phyloP scores from a whole-genome alignment of 106 monocot species.

The Dendrobium chrysotoxum region DNA sequence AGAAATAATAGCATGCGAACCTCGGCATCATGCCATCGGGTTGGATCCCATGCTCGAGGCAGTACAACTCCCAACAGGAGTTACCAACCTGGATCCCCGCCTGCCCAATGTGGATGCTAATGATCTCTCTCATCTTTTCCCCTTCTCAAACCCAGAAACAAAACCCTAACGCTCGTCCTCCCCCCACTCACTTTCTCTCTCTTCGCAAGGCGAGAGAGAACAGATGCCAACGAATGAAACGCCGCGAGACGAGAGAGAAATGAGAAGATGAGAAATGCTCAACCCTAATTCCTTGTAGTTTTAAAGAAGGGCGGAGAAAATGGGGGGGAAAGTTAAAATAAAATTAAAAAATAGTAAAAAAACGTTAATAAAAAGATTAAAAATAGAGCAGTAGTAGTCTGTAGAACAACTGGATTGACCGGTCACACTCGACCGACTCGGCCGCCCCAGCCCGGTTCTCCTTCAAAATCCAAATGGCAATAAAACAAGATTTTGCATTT shows the following conservation, averaged over 20 bases:
- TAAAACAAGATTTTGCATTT: too few species aligned
- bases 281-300: not conserved
- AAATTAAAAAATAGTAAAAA: slow-evolving; percentile 1
- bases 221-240: not conserved
- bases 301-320: not conserved
- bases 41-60: slow-evolving; percentile 79
- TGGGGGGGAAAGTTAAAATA: not conserved
- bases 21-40: slow-evolving; percentile 75
- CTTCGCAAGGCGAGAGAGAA: not conserved
- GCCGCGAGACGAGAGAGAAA: not conserved
- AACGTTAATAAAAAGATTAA: not conserved
- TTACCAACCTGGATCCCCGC: slow-evolving; percentile 92
- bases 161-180: not conserved
- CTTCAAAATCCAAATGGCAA: not conserved
- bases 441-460: not conserved
- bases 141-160: not conserved
- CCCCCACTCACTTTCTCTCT: not conserved
- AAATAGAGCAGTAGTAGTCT: not conserved
- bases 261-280: not conserved
- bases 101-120: slow-evolving; percentile 87
- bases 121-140: slow-evolving; percentile 81
- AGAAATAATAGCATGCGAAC: slow-evolving; percentile 8
- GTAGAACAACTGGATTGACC: not conserved
- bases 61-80: slow-evolving; percentile 85
- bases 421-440: not conserved